These are phyloP conservation scores for Wallacemonas sp. DNA, from an alignment of 208 protist genomes.

Conservation along the genomic window DNA sequence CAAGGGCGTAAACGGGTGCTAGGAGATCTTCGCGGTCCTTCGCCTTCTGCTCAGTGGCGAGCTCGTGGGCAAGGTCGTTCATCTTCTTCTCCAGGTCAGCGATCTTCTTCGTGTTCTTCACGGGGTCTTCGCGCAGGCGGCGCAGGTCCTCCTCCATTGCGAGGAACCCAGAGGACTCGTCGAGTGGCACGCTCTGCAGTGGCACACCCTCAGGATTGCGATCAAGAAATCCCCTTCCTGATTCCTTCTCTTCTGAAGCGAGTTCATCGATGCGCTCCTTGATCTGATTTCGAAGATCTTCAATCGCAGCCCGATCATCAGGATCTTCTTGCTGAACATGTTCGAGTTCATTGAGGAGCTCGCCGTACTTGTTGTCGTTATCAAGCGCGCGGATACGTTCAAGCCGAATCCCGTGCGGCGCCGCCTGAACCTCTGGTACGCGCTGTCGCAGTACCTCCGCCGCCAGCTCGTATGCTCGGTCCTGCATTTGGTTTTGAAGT, in stretches of 20 bases:
- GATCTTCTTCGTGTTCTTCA: constrained; percentile 23
- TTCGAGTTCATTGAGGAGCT: constrained; percentile 18
- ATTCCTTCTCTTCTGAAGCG: constrained; percentile 13
- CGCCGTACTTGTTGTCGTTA: constrained; percentile 31
- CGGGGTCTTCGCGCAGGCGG: constrained; percentile 13
- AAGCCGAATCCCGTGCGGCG: constrained; percentile 31
- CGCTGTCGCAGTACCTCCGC: constrained; percentile 25
- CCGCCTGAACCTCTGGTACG: constrained; percentile 33
- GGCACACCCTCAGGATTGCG: constrained; percentile 41
- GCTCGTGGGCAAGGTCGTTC: constrained; percentile 34
- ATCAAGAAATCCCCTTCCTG: constrained; percentile 31
- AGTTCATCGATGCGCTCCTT: constrained; percentile 21
- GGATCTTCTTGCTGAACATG: constrained; percentile 9
- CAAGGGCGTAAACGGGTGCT: no score
- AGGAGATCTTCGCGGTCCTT: constrained; percentile 19
- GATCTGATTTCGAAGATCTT: constrained; percentile 15
- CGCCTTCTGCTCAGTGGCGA: constrained; percentile 33
- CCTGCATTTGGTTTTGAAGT: constrained; percentile 34
- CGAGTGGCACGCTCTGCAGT: constrained; percentile 32
- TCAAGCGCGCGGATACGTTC: constrained; percentile 22
- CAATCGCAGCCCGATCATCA: constrained; percentile 17
- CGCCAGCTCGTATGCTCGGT: constrained; percentile 52
- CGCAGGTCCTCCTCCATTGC: constrained; percentile 27
- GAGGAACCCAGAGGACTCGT: constrained; percentile 36
- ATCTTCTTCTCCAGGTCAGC: constrained; percentile 27